Evolutionary conservation across 2,329 filamentous ascomycete species (phyloP), one percentile per base, ranked within the genome.

Genomic region (Trichoderma sp.): DNA sequence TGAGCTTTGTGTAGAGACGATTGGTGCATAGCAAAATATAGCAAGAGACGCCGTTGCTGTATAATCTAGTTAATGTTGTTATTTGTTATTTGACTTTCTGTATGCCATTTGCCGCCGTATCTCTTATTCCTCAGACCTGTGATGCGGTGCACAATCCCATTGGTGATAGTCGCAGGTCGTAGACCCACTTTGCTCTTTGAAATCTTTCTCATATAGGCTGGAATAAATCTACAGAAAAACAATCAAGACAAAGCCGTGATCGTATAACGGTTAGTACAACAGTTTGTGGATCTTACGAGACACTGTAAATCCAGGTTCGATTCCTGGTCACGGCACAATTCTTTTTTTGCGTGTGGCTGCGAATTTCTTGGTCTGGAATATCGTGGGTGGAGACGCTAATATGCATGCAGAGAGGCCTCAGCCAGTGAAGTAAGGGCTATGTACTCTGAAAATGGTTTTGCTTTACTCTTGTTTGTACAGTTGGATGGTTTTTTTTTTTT

Each of bases 251-350:
- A 39, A 26, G 76, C 77, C 76, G 74, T 73, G 70, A 72, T 77
- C 73, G 77, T 79, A 75, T 78, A 79, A 76, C 73, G 77, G 77
- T 76, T 67, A 77, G 76, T 73, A 78, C 76, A 76, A 73, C 74
- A 77, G 75, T 77, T 79, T 78, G 77, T 79, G 77, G 76, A 65
- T 73, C 62, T 11, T 39, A 59, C 36, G 58, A 77, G 73, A 71
- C 76, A 78, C 76, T 78, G 76, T 74, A 76, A 78, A 78, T 76
- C 73, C 73, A 76, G 73, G 77, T 77, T 79, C 76, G 76, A 79
- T 75, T 79, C 75, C 75, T 74, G 71, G 73, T 39, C 58, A 55
- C 58, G 73, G 69, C 73, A 74, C n/a, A 15, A 50, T 43, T 72
- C 57, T 73, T 73, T 65, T 39, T 64, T 50, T 55, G n/a, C 23